Conservation (phyloP, 306 rosid genomes). For the Cicer yamashitae region DNA sequence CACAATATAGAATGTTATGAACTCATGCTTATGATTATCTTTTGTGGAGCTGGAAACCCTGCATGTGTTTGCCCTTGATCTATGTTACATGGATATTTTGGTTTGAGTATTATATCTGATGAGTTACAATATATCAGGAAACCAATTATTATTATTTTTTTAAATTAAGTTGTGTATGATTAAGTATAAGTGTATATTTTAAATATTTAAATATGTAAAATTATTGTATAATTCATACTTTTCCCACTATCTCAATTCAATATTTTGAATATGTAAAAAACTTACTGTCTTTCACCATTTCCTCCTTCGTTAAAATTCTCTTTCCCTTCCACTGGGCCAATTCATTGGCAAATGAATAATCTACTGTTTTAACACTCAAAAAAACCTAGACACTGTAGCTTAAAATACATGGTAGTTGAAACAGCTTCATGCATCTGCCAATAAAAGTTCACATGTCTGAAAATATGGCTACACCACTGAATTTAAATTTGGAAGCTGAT, state of each 20-base stretch:
- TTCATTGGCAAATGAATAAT: no score
- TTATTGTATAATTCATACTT: neutral
- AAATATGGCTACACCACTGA: neutral
- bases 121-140: neutral
- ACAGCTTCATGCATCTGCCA: neutral
- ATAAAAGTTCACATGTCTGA: neutral
- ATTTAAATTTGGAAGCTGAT: neutral
- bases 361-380: no score
- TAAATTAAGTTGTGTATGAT: neutral
- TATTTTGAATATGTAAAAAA: neutral
- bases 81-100: constrained; percentile 6
- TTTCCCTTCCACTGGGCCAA: neutral
- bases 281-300: neutral
- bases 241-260: neutral
- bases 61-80: constrained; percentile 27
- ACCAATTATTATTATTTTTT: neutral
- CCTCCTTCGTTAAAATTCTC: neutral
- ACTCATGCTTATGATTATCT: constrained; percentile 29
- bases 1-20: constrained; percentile 16
- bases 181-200: neutral
- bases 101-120: neutral
- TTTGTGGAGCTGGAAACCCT: constrained; percentile 33
- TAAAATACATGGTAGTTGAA: neutral
- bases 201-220: neutral
- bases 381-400: neutral